Evolutionary conservation across 2,329 filamentous ascomycete genomes (phyloP), one percentile per base, ranked within the genome.

Genomic region (Cytospora piceicola): DNA sequence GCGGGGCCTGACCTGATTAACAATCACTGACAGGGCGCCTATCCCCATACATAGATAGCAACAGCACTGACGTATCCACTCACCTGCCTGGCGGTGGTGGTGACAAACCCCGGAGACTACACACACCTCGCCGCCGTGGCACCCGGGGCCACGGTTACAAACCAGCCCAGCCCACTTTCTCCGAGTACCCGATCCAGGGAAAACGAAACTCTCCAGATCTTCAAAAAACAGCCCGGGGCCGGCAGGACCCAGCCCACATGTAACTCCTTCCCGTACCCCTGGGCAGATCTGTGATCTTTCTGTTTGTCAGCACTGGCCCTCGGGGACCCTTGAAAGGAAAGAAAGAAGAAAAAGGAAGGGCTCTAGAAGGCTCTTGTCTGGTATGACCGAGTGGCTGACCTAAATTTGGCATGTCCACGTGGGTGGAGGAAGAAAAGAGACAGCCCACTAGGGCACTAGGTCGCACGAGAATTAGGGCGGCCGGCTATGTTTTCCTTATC

Each of bases 351-450:
- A 17, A 29, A 53, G 36, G 65, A 53, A 59, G 61, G 42, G 30
- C 39, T 36, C 11, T 27, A 61, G n/a, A 46, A 14, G 24, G 36
- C n/a, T 52, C 58, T 61, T 49, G 53, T 52, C 58, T 61, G 58
- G 53, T 9, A 15, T 54, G 49, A 39, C 49, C 59, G 55, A 49
- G 42, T 34, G 59, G 59, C 51, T 46, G 59, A 61, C 51, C 59
- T 63, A 59, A 59, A 60, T 51, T 49, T 63, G 60, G 54, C 24
- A 22, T n/a, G 27, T 39, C 64, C 64, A 66, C 64, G 64, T 66
- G 64, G 64, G 53, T 46, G 32, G 34, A 29, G 39, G 22, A 29
- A 58, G 9, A 29, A 3, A 29, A 32, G 27, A 32, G 9, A 67
- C 29, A 39, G 49, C 29, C 39, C 36, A 20, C 5, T 34, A 20